phyloP scores from a whole-genome alignment of 2,329 filamentous ascomycete genomes.

The Hypoxylon rubiginosum region DNA sequence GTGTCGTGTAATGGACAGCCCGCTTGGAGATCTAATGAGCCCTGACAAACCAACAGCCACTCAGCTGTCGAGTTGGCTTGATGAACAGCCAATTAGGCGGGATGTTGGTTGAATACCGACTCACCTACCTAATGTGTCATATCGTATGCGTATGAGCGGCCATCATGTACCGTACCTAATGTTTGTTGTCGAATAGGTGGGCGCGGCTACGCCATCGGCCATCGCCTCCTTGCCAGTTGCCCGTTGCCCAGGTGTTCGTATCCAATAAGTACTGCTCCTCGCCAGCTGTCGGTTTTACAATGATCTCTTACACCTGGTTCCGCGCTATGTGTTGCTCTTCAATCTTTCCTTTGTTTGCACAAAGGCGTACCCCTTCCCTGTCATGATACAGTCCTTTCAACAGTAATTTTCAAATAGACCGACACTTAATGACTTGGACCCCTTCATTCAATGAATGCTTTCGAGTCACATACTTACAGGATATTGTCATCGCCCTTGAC shows the following conservation, averaged over 20 bases:
- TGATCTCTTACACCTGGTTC: slow-evolving; percentile 35
- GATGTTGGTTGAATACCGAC: slow-evolving; percentile 27
- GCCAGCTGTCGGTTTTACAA: slow-evolving; percentile 35
- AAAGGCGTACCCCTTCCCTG: slow-evolving; percentile 22
- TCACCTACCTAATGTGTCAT: slow-evolving; percentile 1
- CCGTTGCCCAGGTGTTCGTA: slow-evolving; percentile 22
- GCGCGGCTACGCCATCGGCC: slow-evolving; percentile 20
- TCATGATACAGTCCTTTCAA: slow-evolving; percentile 32
- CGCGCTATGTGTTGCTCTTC: slow-evolving; percentile 34
- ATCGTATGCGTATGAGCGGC: slow-evolving; percentile 1
- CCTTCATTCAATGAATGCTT: slow-evolving; percentile 13
- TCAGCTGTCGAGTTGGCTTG: slow-evolving; percentile 39
- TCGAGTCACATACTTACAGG: slow-evolving; percentile 7
- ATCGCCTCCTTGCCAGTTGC: slow-evolving; percentile 11
- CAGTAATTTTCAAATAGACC: slow-evolving; percentile 17
- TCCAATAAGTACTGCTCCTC: slow-evolving; percentile 37
- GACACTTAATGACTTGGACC: slow-evolving; percentile 36
- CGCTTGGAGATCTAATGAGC: not conserved
- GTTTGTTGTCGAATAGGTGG: slow-evolving; percentile 22
- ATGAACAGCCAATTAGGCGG: slow-evolving; percentile 24
- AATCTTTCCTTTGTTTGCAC: slow-evolving; percentile 42
- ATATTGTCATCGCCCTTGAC: slow-evolving; percentile 8
- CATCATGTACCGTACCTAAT: slow-evolving; percentile 8
- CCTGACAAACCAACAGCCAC: slow-evolving; percentile 33
- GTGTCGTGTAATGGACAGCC: slow-evolving; percentile 24